Evolutionary conservation across 768 basidiomycete species (phyloP).

Genomic region (Lactifluus hygrophoroides): DNA sequence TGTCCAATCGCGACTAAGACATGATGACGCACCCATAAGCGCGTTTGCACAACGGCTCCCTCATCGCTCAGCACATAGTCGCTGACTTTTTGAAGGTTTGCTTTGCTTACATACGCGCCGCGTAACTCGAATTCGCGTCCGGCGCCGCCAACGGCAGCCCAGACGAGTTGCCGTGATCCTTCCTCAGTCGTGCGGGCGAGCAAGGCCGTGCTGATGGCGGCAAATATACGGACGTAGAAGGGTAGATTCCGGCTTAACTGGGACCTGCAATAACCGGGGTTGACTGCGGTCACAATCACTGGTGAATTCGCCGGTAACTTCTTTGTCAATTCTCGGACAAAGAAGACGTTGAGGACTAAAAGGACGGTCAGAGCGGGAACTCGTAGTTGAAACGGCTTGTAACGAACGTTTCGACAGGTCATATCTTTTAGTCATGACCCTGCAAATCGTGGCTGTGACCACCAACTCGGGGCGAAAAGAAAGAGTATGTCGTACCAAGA

Average conservation of each 20-base stretch:
- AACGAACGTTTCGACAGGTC: constrained; percentile 12
- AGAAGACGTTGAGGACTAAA: constrained; percentile 14
- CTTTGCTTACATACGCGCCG: constrained; percentile 1
- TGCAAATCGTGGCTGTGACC: not conserved
- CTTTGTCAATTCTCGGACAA: constrained; percentile 15
- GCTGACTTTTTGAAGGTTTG: constrained; percentile 4
- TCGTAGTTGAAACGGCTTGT: not conserved
- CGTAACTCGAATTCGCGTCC: constrained; percentile 10
- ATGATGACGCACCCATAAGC: constrained; percentile 5
- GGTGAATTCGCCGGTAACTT: constrained; percentile 16
- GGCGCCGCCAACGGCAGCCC: constrained; percentile 10
- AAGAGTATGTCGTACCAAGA: not conserved
- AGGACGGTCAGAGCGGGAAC: not conserved
- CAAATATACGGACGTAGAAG: not conserved
- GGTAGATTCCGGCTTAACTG: constrained; percentile 2
- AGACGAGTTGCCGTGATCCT: constrained; percentile 13
- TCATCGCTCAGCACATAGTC: constrained; percentile 15
- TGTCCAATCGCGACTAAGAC: not conserved
- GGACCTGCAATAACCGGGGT: constrained; percentile 15
- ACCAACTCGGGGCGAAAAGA: not conserved
- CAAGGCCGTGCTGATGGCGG: not conserved
- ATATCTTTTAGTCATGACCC: constrained; percentile 11
- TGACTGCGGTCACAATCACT: constrained; percentile 11
- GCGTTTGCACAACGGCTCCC: constrained; percentile 1
- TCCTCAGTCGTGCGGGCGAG: constrained; percentile 9